Conservation (phyloP, 495 filamentous ascomycete species). For the Penicillium herquei region DNA sequence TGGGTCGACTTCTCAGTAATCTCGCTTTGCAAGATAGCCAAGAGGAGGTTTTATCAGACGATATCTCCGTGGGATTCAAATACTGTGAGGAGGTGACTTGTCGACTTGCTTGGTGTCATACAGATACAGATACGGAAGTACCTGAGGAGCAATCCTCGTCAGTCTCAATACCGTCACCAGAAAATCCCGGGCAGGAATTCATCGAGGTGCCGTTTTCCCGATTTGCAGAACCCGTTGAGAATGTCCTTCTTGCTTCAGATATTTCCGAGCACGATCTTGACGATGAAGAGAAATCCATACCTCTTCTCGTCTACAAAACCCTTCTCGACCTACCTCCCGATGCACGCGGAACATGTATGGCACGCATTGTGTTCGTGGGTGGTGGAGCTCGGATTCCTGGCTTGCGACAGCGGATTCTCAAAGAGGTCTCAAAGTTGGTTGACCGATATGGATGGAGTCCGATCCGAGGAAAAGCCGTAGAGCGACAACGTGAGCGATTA, state of each 20-base stretch:
- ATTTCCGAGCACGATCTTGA: constrained; percentile 60
- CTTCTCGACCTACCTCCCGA: constrained; percentile 77
- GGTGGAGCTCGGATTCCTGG: constrained; percentile 79
- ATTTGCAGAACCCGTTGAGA: constrained; percentile 73
- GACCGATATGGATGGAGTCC: constrained; percentile 72
- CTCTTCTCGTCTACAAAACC: constrained; percentile 69
- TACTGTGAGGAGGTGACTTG: constrained; percentile 74
- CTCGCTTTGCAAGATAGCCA: constrained; percentile 19
- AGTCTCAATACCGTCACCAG: constrained; percentile 46
- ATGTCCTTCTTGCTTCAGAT: constrained; percentile 63
- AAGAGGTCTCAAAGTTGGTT: constrained; percentile 66
- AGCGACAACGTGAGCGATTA: constrained; percentile 52
- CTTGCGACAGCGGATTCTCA: constrained; percentile 72
- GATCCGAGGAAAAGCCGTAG: constrained; percentile 60
- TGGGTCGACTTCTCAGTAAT: constrained; percentile 60
- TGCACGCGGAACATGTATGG: constrained; percentile 80
- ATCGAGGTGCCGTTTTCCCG: constrained; percentile 60
- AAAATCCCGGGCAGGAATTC: constrained; percentile 35
- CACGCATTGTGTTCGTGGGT: constrained; percentile 84
- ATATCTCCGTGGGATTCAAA: constrained; percentile 59
- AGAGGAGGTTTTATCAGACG: constrained; percentile 12
- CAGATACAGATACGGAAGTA: constrained; percentile 14
- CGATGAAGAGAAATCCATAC: constrained; percentile 79
- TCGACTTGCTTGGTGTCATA: constrained; percentile 75
- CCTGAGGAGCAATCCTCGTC: neutral